phyloP scores from a whole-genome alignment of 208 protist genomes.

The Tetramitus jugosus region DNA sequence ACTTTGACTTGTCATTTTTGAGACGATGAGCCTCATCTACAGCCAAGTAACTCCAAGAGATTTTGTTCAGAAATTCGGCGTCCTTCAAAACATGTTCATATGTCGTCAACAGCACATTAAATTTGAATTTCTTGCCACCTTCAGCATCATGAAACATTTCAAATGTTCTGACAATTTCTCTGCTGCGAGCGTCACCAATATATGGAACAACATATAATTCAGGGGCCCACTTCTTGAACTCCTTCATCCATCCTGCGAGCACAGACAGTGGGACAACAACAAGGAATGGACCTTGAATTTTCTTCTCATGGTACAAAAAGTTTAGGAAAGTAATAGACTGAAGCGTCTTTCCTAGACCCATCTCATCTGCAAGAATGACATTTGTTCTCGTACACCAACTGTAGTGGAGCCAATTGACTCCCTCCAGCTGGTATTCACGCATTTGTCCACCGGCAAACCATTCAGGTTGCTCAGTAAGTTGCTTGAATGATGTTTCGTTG shows the following conservation, averaged over 20 bases:
- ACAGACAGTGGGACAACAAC: conserved; percentile 64
- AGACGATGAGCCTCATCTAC: conserved; percentile 78
- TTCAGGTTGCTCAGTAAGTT: conserved; percentile 33
- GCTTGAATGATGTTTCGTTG: neutral
- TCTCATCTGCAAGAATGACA: conserved; percentile 74
- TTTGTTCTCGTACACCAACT: conserved; percentile 52
- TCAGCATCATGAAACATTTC: conserved; percentile 38
- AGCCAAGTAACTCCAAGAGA: conserved; percentile 55
- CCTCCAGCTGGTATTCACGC: conserved; percentile 68
- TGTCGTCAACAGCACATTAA: conserved; percentile 72
- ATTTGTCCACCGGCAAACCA: conserved; percentile 40
- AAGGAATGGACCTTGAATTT: conserved; percentile 55
- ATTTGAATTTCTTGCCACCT: conserved; percentile 43
- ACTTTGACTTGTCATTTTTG: conserved; percentile 60
- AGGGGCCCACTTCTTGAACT: conserved; percentile 62
- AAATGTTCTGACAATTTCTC: conserved; percentile 44
- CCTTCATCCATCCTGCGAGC: conserved; percentile 53
- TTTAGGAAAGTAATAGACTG: conserved; percentile 50
- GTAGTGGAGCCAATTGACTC: conserved; percentile 66
- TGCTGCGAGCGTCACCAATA: conserved; percentile 29
- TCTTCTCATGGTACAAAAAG: conserved; percentile 39
- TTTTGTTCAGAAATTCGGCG: conserved; percentile 26
- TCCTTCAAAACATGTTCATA: conserved; percentile 63
- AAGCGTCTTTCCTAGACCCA: conserved; percentile 65
- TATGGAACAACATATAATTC: conserved; percentile 56